A percentile compares a stretch with the other conserved stretches of the same genome.
Conservation (phyloP, 768 basidiomycete species). For the Psilocybe azurescens region DNA sequence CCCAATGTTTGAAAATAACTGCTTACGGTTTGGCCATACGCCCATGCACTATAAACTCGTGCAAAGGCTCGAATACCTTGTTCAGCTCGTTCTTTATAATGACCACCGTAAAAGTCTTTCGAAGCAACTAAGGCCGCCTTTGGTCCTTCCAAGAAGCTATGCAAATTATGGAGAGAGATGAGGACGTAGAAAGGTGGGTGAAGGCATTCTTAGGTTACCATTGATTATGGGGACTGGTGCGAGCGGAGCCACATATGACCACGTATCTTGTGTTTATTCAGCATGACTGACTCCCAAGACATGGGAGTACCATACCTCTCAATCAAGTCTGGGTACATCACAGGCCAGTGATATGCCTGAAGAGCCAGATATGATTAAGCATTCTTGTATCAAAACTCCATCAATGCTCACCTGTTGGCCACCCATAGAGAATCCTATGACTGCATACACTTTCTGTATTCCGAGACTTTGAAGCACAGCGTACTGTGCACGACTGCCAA, state of each 20-base stretch:
- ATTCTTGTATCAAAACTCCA: not conserved
- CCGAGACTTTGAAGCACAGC: constrained; percentile 55
- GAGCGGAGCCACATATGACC: constrained; percentile 48
- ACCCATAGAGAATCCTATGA: constrained; percentile 66
- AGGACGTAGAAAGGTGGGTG: too few species aligned
- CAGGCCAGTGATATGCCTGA: constrained; percentile 58
- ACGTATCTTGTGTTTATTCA: constrained; percentile 44
- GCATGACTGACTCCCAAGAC: constrained; percentile 1
- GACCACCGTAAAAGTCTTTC: constrained; percentile 60
- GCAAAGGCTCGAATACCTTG: constrained; percentile 60
- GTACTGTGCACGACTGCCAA: constrained; percentile 55
- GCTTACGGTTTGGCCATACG: constrained; percentile 58
- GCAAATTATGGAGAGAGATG: not conserved
- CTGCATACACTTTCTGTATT: constrained; percentile 48
- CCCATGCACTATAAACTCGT: constrained; percentile 62
- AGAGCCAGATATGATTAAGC: not conserved
- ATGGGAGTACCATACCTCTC: constrained; percentile 38
- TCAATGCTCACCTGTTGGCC: constrained; percentile 46
- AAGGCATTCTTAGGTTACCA: constrained; percentile 36
- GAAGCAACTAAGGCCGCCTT: constrained; percentile 60
- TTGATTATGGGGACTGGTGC: constrained; percentile 61
- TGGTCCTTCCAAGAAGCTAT: constrained; percentile 63
- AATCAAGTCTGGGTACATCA: constrained; percentile 59
- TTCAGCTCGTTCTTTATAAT: constrained; percentile 52
- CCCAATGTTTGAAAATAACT: not conserved